Percentiles rank a stretch among this genome's conserved stretches.
phyloP scores from a whole-genome alignment of 1,284 basidiomycete species.

The Termitomyces sp. region DNA sequence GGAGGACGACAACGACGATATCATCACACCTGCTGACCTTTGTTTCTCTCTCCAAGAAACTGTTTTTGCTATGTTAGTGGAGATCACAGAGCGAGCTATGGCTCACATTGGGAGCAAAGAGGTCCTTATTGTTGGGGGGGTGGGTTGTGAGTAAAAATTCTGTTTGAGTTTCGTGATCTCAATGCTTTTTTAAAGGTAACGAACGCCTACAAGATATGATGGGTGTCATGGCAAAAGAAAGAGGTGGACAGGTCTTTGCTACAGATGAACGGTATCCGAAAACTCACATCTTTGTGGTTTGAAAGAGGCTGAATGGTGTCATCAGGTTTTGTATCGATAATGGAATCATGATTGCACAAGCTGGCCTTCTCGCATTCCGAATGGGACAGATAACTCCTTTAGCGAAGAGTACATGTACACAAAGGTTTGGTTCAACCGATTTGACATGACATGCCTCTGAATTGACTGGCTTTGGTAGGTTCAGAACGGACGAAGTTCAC shows the following conservation, averaged over 20 bases:
- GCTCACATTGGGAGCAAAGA: constrained; percentile 96
- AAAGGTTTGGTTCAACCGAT: constrained; percentile 51
- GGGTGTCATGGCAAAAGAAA: constrained; percentile 92
- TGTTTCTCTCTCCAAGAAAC: constrained; percentile 98
- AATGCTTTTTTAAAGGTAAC: constrained; percentile 58
- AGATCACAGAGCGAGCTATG: constrained; percentile 99
- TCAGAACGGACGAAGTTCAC: constrained; percentile 87
- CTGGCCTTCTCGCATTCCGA: constrained; percentile 85
- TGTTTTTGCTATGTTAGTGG: constrained; percentile 97
- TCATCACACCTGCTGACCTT: constrained; percentile 90
- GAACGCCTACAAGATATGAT: constrained; percentile 96
- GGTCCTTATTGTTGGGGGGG: constrained; percentile 96
- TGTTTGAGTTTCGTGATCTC: neutral
- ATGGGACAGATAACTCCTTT: constrained; percentile 88
- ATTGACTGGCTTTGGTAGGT: constrained; percentile 42
- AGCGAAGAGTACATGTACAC: constrained; percentile 81
- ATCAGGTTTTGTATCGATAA: constrained; percentile 97
- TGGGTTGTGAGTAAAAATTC: constrained; percentile 79
- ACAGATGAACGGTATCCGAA: constrained; percentile 85
- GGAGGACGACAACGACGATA: constrained; percentile 51
- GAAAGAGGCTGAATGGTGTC: neutral
- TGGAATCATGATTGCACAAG: constrained; percentile 99
- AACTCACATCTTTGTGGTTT: neutral
- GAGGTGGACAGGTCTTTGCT: constrained; percentile 88
- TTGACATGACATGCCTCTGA: neutral